phyloP scores from a whole-genome alignment of 1,139 yeast species.

The Magnusiomyces tetraspermus region DNA sequence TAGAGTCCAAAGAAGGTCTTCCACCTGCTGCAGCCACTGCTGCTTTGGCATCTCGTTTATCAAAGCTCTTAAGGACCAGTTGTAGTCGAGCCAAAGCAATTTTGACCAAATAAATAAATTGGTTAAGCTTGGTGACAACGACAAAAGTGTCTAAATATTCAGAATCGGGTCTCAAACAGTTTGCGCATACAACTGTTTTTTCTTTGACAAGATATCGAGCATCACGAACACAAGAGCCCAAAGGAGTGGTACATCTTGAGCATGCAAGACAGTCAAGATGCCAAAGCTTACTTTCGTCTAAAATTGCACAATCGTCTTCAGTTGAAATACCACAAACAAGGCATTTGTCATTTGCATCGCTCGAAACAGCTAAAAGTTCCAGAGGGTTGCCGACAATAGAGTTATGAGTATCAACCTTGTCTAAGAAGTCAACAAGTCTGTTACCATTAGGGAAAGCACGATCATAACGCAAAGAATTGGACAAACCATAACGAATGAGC shows the following conservation, averaged over 20 bases:
- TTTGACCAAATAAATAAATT: conserved; percentile 64
- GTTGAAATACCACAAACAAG: conserved; percentile 60
- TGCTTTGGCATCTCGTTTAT: conserved; percentile 25
- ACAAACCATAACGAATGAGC: conserved; percentile 70
- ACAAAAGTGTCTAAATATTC: conserved; percentile 45
- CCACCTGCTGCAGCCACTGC: conserved; percentile 15
- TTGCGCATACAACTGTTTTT: conserved; percentile 42
- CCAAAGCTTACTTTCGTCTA: conserved; percentile 58
- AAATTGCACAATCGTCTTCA: conserved; percentile 67
- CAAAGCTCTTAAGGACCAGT: conserved; percentile 48
- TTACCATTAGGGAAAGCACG: conserved; percentile 46
- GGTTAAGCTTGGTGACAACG: conserved; percentile 57
- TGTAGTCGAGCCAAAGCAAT: conserved; percentile 78
- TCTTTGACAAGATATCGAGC: conserved; percentile 36
- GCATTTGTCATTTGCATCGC: conserved; percentile 73
- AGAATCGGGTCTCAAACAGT: conserved; percentile 44
- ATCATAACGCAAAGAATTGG: conserved; percentile 62
- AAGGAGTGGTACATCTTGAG: conserved; percentile 23
- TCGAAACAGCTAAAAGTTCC: conserved; percentile 43
- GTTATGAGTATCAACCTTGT: conserved; percentile 43
- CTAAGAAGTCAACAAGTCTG: conserved; percentile 57
- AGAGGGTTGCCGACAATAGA: conserved; percentile 37
- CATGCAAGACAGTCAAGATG: conserved; percentile 68
- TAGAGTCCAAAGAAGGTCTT: neutral
- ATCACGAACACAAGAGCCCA: conserved; percentile 30